Evolutionary conservation across 257 asterid species (phyloP).

Genomic region (Solanum chilense): DNA sequence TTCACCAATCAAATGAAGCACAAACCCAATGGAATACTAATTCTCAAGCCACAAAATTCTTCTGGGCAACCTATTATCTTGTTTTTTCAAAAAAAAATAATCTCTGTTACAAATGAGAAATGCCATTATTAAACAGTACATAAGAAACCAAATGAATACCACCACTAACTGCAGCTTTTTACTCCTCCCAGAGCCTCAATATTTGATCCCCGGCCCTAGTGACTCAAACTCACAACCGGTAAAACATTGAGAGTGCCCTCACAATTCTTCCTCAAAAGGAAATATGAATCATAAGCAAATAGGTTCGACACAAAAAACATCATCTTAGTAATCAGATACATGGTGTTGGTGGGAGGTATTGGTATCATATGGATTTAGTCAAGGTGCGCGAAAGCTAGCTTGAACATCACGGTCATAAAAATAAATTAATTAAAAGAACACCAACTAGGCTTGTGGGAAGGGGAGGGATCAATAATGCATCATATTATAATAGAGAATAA

Average conservation of each 20-base stretch:
- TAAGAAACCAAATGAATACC: background rate
- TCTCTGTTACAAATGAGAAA: background rate
- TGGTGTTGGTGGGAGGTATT: background rate
- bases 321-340: background rate
- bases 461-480: background rate
- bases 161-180: background rate
- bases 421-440: background rate
- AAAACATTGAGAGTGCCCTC: background rate
- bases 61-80: background rate
- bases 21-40: background rate
- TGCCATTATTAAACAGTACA: background rate
- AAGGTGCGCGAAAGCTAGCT: background rate
- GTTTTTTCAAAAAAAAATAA: accelerated
- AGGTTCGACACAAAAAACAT: background rate
- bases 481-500: background rate
- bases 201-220: background rate
- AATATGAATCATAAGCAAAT: background rate
- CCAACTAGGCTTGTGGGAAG: background rate
- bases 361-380: background rate
- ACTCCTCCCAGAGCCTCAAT: background rate
- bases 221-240: background rate
- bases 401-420: background rate
- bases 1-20: background rate
- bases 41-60: background rate
- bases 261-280: background rate